Base-by-base conservation (phyloP, 2,329 filamentous ascomycete species). In the Claviceps sp. region DNA sequence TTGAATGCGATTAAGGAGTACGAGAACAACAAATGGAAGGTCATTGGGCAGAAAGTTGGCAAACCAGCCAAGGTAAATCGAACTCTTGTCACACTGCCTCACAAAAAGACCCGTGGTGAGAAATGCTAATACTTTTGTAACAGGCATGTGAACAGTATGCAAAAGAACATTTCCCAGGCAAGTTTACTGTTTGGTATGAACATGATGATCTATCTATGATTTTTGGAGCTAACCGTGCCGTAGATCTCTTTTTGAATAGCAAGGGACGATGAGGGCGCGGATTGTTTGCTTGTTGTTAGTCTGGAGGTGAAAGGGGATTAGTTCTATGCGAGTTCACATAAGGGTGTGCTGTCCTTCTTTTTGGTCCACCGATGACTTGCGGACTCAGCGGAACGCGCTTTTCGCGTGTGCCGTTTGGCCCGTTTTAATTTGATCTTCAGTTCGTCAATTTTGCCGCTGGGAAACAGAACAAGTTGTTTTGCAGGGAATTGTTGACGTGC, bases 11-110 rank as follows among this genome's bases (percentile, higher is more conserved):
- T 98, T 72, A 96, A 95, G 71, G 93, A 98, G 66, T 97, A 97
- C 70, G 93, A 98, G 67, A 85, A 89, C 65, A 96, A 94, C 69
- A 97, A 97, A 67, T 98, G 93, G 93, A 97, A 97, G 72, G 82
- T 85, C 26, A 97, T 97, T 64, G 93, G 93, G 38, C 84, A 88
- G 67, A 97, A 97, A 70, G 89, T 98, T 60, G 89, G 90, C 63
- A 98, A 98, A 72, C 93, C 93, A 48, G 93, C 93, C 60, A 98
- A 98, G 82, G 66, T 68, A 66, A 66, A 44, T 53, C 18, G 16
- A 26, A 5, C 16, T 24, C 4, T 8, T 18, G 16, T 37, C 11
- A 9, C 30, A 18, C n/a, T 14, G n/a, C n/a, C 36, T 34, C 26
- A 13, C 50, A 47, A 8, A 47, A 38, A 5, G 8, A 7, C 20